phyloP scores from a whole-genome alignment of 495 filamentous ascomycete genomes.

The Melanomma pulvis-pyrius region DNA sequence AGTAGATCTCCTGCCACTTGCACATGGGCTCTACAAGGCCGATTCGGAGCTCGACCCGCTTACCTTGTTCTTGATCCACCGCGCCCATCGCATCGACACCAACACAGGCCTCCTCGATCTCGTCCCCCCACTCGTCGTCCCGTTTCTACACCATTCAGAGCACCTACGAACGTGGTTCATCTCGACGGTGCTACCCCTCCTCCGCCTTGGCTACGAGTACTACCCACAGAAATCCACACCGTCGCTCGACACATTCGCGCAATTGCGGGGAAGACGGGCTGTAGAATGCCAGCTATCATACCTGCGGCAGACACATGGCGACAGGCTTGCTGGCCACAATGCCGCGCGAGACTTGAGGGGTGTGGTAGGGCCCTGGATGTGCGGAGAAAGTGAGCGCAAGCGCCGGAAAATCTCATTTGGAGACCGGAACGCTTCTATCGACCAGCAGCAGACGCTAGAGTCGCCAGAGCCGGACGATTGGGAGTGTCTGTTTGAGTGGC shows the following conservation, averaged over 20 bases:
- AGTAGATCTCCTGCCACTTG: constrained; percentile 67
- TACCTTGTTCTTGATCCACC: constrained; percentile 72
- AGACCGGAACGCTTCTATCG: constrained; percentile 12
- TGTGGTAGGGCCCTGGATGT: constrained; percentile 81
- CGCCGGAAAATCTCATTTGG: constrained; percentile 52
- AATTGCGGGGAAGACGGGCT: constrained; percentile 62
- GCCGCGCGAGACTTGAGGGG: constrained; percentile 68
- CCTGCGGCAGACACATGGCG: constrained; percentile 46
- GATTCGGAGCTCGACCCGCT: constrained; percentile 59
- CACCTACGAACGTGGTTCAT: constrained; percentile 74
- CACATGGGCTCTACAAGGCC: constrained; percentile 37
- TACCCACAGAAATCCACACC: constrained; percentile 63
- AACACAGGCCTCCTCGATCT: constrained; percentile 77
- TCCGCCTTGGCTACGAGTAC: constrained; percentile 83
- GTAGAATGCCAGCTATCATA: constrained; percentile 71
- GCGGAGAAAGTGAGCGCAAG: constrained; percentile 67
- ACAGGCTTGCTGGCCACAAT: constrained; percentile 42
- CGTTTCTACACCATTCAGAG: constrained; percentile 71
- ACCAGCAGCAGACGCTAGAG: background rate
- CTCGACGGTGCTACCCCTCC: constrained; percentile 74
- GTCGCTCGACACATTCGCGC: constrained; percentile 64
- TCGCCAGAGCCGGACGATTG: constrained; percentile 56
- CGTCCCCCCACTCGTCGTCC: constrained; percentile 69
- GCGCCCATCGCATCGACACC: constrained; percentile 73
- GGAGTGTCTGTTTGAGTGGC: constrained; percentile 79